phyloP scores from a whole-genome alignment of 441 rosid genomes.

The Brassica hybrid region DNA sequence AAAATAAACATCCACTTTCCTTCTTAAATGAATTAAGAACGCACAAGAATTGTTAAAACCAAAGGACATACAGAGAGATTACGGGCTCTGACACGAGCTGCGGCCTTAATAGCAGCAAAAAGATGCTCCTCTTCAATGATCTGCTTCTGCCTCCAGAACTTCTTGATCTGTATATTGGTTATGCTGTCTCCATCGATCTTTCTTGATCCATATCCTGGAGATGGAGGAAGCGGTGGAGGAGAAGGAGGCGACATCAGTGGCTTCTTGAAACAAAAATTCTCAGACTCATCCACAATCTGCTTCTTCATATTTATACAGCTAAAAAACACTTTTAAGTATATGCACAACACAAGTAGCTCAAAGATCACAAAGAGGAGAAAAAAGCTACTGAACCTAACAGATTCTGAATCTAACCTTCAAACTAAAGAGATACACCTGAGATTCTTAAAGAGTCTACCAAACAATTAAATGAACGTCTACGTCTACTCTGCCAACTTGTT shows the following conservation, averaged over 20 bases:
- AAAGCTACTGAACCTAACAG: conserved; percentile 16
- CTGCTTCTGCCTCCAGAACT: conserved; percentile 77
- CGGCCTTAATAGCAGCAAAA: conserved; percentile 58
- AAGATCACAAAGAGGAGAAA: background rate
- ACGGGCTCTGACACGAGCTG: conserved; percentile 72
- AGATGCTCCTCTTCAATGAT: conserved; percentile 83
- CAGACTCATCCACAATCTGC: conserved; percentile 43
- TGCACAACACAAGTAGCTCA: conserved; percentile 20
- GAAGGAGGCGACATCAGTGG: conserved; percentile 29
- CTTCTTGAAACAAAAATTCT: conserved; percentile 35
- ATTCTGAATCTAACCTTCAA: conserved; percentile 43
- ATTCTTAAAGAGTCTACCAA: conserved; percentile 37
- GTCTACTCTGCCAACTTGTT: conserved; percentile 32
- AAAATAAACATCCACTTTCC: background rate
- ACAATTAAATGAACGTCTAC: conserved; percentile 19
- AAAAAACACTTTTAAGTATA: conserved; percentile 13
- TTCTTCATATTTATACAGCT: conserved; percentile 48
- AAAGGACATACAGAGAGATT: conserved; percentile 61
- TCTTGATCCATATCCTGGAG: conserved; percentile 52
- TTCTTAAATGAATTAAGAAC: background rate
- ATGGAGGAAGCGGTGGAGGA: conserved; percentile 59
- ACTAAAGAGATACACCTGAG: conserved; percentile 46
- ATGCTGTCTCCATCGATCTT: conserved; percentile 52
- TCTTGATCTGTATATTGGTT: conserved; percentile 79
- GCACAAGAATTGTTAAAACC: conserved; percentile 3